A percentile compares a stretch with the other conserved stretches of the same genome.
These are phyloP conservation scores for Sedum album DNA, from an alignment of 164 flowering plant genomes.

Conservation along the genomic window DNA sequence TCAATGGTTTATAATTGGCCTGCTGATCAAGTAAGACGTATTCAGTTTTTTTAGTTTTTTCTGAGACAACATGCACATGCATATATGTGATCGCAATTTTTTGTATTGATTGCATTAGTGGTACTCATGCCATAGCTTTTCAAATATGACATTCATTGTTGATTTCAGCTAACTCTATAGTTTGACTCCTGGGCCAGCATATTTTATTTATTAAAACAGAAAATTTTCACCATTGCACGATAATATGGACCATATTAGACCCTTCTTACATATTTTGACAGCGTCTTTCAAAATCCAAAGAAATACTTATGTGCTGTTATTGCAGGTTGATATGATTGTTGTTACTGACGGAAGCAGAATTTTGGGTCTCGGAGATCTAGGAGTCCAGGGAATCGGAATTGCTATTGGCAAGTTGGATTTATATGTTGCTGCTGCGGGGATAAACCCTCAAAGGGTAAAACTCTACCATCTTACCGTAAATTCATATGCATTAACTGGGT, in stretches of 20 bases:
- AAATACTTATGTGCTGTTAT: slow-evolving; percentile 8
- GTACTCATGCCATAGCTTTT: background rate
- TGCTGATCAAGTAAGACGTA: slow-evolving; percentile 68
- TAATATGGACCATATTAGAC: no score
- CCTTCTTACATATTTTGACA: background rate
- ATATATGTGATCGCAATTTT: background rate
- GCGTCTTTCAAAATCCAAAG: background rate
- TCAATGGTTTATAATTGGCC: slow-evolving; percentile 39
- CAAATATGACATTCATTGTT: background rate
- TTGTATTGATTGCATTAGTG: background rate
- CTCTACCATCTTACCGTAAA: slow-evolving; percentile 1
- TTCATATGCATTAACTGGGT: background rate
- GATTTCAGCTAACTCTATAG: no score
- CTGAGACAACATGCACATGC: background rate
- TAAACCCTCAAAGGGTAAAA: slow-evolving; percentile 92
- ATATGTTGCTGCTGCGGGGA: slow-evolving; percentile 97
- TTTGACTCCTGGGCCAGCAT: background rate
- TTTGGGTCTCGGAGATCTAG: slow-evolving; percentile 97
- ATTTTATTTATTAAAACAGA: background rate
- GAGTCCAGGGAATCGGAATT: slow-evolving; percentile 96
- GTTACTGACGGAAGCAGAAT: slow-evolving; percentile 99
- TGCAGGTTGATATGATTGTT: slow-evolving; percentile 98
- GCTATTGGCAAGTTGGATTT: slow-evolving; percentile 91
- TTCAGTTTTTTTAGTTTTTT: background rate
- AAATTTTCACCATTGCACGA: no score